Evolutionary conservation across 345 rosid genomes (phyloP).

Genomic region (Eucalyptus rudis): DNA sequence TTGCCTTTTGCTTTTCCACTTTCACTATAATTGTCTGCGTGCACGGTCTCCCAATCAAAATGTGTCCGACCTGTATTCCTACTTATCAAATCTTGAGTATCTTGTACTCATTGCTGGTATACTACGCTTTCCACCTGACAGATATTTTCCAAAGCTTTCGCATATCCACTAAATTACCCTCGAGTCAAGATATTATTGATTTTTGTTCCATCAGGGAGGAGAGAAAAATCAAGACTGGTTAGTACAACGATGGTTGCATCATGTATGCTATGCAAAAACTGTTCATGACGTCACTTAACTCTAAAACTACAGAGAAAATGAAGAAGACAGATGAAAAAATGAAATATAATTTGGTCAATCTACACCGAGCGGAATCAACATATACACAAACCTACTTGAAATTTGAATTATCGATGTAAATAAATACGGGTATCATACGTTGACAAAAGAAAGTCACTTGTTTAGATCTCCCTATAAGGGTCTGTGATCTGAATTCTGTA

Average conservation of each 20-base stretch:
- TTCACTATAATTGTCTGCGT: neutral
- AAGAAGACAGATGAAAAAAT: neutral
- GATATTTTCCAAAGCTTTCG: neutral
- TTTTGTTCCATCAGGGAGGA: neutral
- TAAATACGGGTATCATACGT: neutral
- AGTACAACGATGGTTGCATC: neutral
- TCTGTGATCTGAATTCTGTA: neutral
- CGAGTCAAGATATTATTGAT: neutral
- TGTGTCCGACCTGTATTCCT: neutral
- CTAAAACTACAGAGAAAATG: neutral
- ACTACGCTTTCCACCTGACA: neutral
- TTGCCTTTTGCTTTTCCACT: neutral
- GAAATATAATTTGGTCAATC: too few relatives aligned
- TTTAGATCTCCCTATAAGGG: neutral
- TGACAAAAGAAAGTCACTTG: neutral
- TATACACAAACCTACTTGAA: too few relatives aligned
- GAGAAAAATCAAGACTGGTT: neutral
- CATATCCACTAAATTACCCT: neutral
- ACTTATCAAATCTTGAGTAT: neutral
- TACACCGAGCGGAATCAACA: too few relatives aligned
- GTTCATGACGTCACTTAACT: neutral
- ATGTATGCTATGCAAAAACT: neutral
- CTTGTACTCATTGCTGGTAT: neutral
- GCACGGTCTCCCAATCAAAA: neutral
- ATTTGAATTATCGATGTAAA: neutral